Evolutionary conservation across 768 basidiomycete genomes (phyloP), one percentile per base, ranked within the genome.

Genomic region (Boletellus ananas): DNA sequence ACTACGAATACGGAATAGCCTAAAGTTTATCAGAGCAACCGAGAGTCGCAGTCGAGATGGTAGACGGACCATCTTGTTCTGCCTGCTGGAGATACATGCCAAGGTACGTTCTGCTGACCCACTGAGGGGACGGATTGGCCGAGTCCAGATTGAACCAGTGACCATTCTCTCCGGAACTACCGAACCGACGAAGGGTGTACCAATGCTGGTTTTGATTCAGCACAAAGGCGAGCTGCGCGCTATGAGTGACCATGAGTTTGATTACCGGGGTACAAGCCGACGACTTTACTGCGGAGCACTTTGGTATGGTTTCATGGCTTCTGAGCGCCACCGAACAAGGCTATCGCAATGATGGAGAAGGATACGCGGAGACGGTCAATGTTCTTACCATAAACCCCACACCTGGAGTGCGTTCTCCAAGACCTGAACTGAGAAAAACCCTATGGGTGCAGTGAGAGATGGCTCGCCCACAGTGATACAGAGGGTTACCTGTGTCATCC

Each of bases 111-210:
- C 81, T 86, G 25, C 87, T 78, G 27, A 96, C 79, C 88, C 90
- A 91, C 65, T 92, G 83, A 9, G 94, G 92, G 5, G 68, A 64
- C 31, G 73, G 54, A 13, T 85, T 71, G 56, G 78, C 84, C 9
- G 92, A 94, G 62, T 94, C 87, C 10, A 95, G 75, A 65, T 94
- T 92, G 70, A 90, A 93, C 91, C 91, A 94, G 64, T 90, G 83
- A 12, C 80, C 84, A 45, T 74, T 70, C 40, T 63, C 56, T 16
- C 67, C 69, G 14, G 78, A 73, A 45, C 60, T 64, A 17, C 90
- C 90, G 61, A 94, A 94, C 17, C 87, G 81, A 39, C 90, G 83
- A 29, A 92, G 73, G 9, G 91, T 86, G 62, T 89, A 90, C 94
- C 94, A 96, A 60, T 95, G 94, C 46, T 89, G 84, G 41, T 85